Conservation (phyloP, 805 yeast species). For the Kodamaea laetipori region DNA sequence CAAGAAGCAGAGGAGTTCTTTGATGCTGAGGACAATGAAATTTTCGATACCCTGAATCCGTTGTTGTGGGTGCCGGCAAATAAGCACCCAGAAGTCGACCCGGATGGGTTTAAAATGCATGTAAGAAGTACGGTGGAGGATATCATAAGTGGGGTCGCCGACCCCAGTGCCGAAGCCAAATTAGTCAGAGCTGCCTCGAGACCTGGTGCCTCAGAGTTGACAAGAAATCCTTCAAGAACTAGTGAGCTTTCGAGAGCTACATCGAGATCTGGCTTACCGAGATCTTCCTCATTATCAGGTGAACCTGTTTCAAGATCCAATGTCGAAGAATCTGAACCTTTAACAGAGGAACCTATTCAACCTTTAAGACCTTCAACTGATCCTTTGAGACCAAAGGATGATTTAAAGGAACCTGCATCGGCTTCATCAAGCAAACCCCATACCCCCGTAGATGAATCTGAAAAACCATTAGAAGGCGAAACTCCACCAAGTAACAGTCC, state of each 20-base stretch:
- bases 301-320: too few relatives aligned
- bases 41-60: conserved; percentile 38
- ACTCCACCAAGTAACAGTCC: neutral
- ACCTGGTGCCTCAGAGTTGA: too few relatives aligned
- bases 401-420: neutral
- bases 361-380: too few relatives aligned
- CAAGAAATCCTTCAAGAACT: too few relatives aligned
- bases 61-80: conserved; percentile 95
- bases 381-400: neutral
- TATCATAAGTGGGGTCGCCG: conserved; percentile 26
- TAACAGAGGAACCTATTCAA: too few relatives aligned
- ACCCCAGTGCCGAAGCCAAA: too few relatives aligned
- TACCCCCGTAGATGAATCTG: conserved; percentile 1
- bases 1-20: conserved; percentile 16
- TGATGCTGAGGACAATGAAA: conserved; percentile 23
- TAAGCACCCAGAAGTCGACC: conserved; percentile 92
- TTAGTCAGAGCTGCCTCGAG: too few relatives aligned
- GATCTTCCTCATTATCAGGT: too few relatives aligned
- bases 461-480: neutral
- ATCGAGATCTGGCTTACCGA: too few relatives aligned
- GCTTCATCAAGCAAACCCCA: neutral
- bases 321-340: too few relatives aligned
- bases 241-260: too few relatives aligned
- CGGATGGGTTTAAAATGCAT: conserved; percentile 75
- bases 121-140: conserved; percentile 61